Conservation (phyloP, 208 protist genomes). For the Herpetomonas samuelpessoai region DNA sequence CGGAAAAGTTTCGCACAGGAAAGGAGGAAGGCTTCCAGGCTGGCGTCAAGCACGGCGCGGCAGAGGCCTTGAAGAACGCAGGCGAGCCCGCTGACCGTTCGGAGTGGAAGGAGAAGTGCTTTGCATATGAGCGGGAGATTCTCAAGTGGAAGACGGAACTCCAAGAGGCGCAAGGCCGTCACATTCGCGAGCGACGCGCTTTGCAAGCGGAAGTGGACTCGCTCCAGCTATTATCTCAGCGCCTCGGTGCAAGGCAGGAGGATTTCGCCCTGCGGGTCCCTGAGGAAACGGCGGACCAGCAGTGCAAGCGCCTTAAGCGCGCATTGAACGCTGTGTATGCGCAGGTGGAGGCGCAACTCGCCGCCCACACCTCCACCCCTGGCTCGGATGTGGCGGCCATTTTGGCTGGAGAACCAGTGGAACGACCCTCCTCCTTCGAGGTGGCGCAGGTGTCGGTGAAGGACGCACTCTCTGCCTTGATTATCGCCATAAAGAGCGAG, state of each 20-base stretch:
- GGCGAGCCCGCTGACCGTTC: conserved; percentile 12
- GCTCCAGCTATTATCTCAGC: conserved; percentile 34
- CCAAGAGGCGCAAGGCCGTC: conserved; percentile 30
- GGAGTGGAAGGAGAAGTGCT: conserved; percentile 29
- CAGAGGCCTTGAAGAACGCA: conserved; percentile 13
- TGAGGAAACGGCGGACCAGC: conserved; percentile 20
- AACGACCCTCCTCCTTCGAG: no score
- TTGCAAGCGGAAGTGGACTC: conserved; percentile 54
- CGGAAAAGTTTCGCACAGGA: conserved; percentile 43
- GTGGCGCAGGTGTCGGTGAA: conserved; percentile 14
- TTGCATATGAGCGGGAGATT: conserved; percentile 36
- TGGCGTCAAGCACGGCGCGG: conserved; percentile 16
- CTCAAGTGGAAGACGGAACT: conserved; percentile 32
- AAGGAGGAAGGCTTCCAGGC: conserved; percentile 36
- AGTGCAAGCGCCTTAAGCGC: conserved; percentile 48
- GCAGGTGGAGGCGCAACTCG: conserved; percentile 37
- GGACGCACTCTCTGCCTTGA: conserved; percentile 37
- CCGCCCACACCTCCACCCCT: neutral
- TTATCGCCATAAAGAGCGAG: conserved; percentile 30
- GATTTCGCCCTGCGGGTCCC: conserved; percentile 17
- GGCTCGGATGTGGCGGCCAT: neutral
- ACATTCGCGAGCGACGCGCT: conserved; percentile 42
- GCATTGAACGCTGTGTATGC: conserved; percentile 53
- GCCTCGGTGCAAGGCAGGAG: conserved; percentile 26
- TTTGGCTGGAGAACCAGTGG: no score